Percentiles rank a stretch among this genome's conserved stretches.
These are phyloP conservation scores for Arbutus unedo DNA, from an alignment of 148 eudicot genomes.

Conservation along the genomic window DNA sequence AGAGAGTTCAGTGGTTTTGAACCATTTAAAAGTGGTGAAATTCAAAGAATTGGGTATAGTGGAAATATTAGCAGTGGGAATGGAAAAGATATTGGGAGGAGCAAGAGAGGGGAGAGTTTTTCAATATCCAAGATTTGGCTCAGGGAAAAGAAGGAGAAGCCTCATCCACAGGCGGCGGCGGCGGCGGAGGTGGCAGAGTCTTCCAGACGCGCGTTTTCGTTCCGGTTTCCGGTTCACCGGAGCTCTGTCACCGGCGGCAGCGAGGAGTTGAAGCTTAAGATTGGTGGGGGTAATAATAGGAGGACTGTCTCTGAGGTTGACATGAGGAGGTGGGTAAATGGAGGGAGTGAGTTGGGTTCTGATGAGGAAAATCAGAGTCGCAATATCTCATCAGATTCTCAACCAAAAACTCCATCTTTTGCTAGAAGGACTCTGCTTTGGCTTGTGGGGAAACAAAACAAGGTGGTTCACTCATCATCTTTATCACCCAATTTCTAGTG, in stretches of 20 bases:
- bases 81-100: conserved; percentile 20
- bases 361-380: conserved; percentile 64
- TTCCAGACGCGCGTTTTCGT: conserved; percentile 40
- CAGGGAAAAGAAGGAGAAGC: conserved; percentile 41
- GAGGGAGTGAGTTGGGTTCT: conserved; percentile 35
- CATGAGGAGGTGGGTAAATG: conserved; percentile 24
- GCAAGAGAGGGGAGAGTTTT: conserved; percentile 60
- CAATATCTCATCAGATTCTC: conserved; percentile 47
- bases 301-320: conserved; percentile 2
- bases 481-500: conserved; percentile 5
- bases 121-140: conserved; percentile 78
- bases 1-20: conserved; percentile 59
- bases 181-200: conserved; percentile 10
- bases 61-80: conserved; percentile 25
- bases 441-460: conserved; percentile 78
- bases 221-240: conserved; percentile 38
- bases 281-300: neutral
- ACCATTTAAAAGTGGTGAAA: conserved; percentile 30
- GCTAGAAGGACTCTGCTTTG: conserved; percentile 64
- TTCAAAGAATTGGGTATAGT: conserved; percentile 68
- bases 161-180: conserved; percentile 4
- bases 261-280: conserved; percentile 14
- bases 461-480: conserved; percentile 66
- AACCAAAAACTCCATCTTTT: conserved; percentile 49
- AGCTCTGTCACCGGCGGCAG: conserved; percentile 8